Evolutionary conservation across 2,329 filamentous ascomycete species (phyloP), one percentile per base, ranked within the genome.

Genomic region (Fusarium tjaetaba): DNA sequence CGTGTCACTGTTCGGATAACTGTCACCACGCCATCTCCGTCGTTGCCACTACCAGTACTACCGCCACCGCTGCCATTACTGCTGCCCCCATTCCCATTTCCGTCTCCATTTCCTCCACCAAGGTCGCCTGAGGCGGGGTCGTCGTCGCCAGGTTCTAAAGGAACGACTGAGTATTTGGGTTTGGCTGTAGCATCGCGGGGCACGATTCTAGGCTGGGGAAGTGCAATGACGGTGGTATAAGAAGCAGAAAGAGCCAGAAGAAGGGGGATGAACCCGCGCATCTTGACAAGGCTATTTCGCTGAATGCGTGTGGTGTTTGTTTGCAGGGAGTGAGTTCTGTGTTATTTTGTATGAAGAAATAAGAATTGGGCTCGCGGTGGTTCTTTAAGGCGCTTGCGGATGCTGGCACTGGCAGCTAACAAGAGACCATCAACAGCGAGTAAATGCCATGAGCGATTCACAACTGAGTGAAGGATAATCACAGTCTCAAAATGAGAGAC

Each of bases 121-220:
- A 75, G 73, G 24, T 71, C 75, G 39, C 65, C 76, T 43, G 52
- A 58, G 14, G 63, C 70, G 10, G 76, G 66, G 20, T 77, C 73
- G 30, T 76, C 72, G 11, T 80, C 71, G 22, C 73, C 76, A 5
- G 82, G 82, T 56, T 82, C 82, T n/a, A 84, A 71, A 20, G 82
- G 81, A 10, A 85, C 81, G 36, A 85, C 81, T 7, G 81, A 83
- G 55, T 84, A 85, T 28, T 77, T 76, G 4, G 82, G 82, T 55
- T 78, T 79, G n/a, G 69, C 61, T 22, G 66, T 58, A 15, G 62
- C 53, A 5, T 74, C 78, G 26, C 80, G 81, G 48, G 65, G 68
- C 48, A 71, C 61, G 11, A 79, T 61, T 34, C 61, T 70, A 10
- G 72, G 71, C 32, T 73, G 79, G 15, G 81, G 81, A 6, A 83